Evolutionary conservation across 495 filamentous ascomycete genomes (phyloP).

Genomic region (Geoglossum glabrum): DNA sequence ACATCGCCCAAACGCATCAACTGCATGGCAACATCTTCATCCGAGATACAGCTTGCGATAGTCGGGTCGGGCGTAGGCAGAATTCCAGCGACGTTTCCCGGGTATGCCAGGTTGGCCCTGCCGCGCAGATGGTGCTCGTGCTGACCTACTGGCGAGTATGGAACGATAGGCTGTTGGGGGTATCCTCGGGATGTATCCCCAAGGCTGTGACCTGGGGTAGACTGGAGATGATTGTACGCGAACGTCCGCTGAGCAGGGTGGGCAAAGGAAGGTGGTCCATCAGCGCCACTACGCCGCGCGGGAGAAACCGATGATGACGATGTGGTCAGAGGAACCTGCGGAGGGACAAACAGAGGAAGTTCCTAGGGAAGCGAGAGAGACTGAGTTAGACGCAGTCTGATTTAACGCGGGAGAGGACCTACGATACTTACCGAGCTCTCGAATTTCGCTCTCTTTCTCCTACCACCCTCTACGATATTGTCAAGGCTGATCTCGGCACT

Average conservation of each 20-base stretch:
- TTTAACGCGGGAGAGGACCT: not conserved
- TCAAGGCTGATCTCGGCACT: slow-evolving; percentile 93
- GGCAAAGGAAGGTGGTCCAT: slow-evolving; percentile 45
- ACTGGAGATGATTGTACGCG: slow-evolving; percentile 51
- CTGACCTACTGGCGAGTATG: slow-evolving; percentile 15
- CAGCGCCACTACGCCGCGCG: slow-evolving; percentile 45
- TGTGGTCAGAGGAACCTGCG: slow-evolving; percentile 70
- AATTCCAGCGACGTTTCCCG: slow-evolving; percentile 30
- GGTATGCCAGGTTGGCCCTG: slow-evolving; percentile 6
- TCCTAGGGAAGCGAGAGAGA: slow-evolving; percentile 34
- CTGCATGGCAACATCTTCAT: slow-evolving; percentile 93
- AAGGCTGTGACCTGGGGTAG: slow-evolving; percentile 53
- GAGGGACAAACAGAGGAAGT: slow-evolving; percentile 82
- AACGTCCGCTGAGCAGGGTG: slow-evolving; percentile 53
- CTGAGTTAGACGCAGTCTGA: not conserved
- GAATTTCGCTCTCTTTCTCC: slow-evolving; percentile 91
- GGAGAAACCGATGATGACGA: slow-evolving; percentile 88
- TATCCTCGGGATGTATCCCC: slow-evolving; percentile 28
- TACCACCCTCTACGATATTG: slow-evolving; percentile 91
- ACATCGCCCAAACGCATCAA: slow-evolving; percentile 88
- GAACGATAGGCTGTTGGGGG: slow-evolving; percentile 11
- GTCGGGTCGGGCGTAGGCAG: slow-evolving; percentile 89
- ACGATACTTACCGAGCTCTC: slow-evolving; percentile 82
- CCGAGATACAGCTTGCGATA: slow-evolving; percentile 82
- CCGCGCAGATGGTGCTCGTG: slow-evolving; percentile 47